phyloP scores from a whole-genome alignment of 148 eudicot genomes.

The Salicornia ramosissima region DNA sequence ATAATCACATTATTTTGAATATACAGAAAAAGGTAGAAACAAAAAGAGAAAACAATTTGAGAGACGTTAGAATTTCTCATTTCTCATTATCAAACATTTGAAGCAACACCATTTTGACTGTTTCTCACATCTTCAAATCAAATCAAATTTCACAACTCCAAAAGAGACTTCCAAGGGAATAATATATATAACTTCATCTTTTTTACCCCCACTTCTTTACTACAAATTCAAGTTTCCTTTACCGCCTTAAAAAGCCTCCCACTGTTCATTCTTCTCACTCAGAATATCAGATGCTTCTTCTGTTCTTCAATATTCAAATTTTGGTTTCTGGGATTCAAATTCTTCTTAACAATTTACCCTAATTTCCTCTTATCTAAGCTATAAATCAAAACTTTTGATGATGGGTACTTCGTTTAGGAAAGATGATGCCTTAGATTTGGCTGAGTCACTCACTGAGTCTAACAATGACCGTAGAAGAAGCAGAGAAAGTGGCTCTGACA shows the following conservation, averaged over 20 bases:
- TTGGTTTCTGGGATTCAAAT: slow-evolving; percentile 20
- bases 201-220: slow-evolving; percentile 26
- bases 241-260: neutral
- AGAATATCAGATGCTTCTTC: neutral
- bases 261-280: slow-evolving; percentile 2
- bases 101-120: slow-evolving; percentile 8
- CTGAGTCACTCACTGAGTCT: slow-evolving; percentile 26
- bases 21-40: slow-evolving; percentile 18
- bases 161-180: neutral
- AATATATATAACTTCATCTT: too few species aligned
- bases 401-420: slow-evolving; percentile 37
- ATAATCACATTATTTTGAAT: slow-evolving; percentile 24
- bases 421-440: slow-evolving; percentile 27
- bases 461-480: slow-evolving; percentile 38
- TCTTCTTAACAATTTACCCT: neutral
- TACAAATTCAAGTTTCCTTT: too few species aligned
- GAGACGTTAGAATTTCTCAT: slow-evolving; percentile 34
- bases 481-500: slow-evolving; percentile 33
- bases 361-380: neutral
- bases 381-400: slow-evolving; percentile 13
- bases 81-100: neutral
- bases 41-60: neutral
- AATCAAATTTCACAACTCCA: slow-evolving; percentile 26
- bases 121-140: slow-evolving; percentile 19
- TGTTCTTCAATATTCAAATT: neutral